phyloP scores from a whole-genome alignment of 2,329 filamentous ascomycete genomes.

The Mariannaea sp. region DNA sequence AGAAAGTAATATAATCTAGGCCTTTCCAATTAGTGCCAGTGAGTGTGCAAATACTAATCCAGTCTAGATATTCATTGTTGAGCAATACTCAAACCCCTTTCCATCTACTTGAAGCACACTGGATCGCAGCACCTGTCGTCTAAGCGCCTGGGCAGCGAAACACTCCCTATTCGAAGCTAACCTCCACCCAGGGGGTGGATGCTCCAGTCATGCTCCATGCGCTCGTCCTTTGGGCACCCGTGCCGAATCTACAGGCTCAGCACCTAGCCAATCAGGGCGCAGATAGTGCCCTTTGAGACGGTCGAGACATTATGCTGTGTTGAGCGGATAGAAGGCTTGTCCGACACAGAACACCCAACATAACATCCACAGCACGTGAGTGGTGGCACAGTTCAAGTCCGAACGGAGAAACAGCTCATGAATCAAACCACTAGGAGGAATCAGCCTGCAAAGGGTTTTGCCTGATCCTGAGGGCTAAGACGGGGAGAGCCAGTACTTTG shows the following conservation, averaged over 20 bases:
- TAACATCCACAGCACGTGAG: slow-evolving; percentile 12
- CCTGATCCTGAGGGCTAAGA: not conserved
- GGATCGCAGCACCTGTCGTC: slow-evolving; percentile 18
- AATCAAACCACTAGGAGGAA: slow-evolving; percentile 15
- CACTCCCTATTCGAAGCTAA: not conserved
- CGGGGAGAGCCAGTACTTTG: not conserved
- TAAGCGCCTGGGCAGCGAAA: slow-evolving; percentile 13
- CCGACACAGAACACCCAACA: slow-evolving; percentile 10
- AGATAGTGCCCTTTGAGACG: slow-evolving; percentile 15
- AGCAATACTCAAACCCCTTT: slow-evolving; percentile 3
- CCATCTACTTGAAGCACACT: slow-evolving; percentile 22
- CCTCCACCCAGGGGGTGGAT: slow-evolving; percentile 4
- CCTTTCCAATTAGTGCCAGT: not conserved
- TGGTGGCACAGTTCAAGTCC: slow-evolving; percentile 10
- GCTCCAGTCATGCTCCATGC: slow-evolving; percentile 16
- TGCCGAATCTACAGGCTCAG: slow-evolving; percentile 11
- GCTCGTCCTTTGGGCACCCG: slow-evolving; percentile 16
- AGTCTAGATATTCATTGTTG: no score
- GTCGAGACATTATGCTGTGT: slow-evolving; percentile 2
- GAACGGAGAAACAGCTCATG: slow-evolving; percentile 7
- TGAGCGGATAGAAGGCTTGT: slow-evolving; percentile 5
- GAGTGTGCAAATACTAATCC: no score
- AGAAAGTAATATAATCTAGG: not conserved
- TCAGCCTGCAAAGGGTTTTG: not conserved
- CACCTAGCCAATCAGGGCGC: slow-evolving; percentile 15